Evolutionary conservation across 768 basidiomycete genomes (phyloP).

Genomic region (Daedalea quercina): DNA sequence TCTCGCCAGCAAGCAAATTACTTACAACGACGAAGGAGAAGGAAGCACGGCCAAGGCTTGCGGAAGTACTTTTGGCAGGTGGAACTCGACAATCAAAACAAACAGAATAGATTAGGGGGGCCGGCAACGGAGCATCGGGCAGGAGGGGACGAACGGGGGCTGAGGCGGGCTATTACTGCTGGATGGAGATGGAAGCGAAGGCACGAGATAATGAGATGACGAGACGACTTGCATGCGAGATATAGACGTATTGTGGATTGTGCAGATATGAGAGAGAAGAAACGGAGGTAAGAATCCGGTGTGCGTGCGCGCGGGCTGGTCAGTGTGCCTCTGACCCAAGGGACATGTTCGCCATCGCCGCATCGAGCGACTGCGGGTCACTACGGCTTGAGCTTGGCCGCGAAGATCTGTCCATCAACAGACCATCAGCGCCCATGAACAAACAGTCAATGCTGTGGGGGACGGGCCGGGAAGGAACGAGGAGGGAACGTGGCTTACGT

Average conservation of each 20-base stretch:
- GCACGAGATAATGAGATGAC: slow-evolving; percentile 1
- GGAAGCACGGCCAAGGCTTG: background rate
- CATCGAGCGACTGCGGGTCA: slow-evolving; percentile 18
- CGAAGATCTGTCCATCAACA: slow-evolving; percentile 14
- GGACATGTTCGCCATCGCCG: slow-evolving; percentile 19
- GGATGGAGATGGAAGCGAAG: background rate
- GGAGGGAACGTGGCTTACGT: slow-evolving; percentile 16
- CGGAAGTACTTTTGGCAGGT: background rate
- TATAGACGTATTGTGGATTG: background rate
- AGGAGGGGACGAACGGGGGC: background rate
- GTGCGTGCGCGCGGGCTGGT: background rate
- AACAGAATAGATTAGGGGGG: background rate
- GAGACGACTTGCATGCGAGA: background rate
- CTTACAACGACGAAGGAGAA: background rate
- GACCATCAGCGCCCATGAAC: background rate
- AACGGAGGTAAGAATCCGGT: background rate
- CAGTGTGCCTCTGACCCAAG: slow-evolving; percentile 8
- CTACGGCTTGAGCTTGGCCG: slow-evolving; percentile 27
- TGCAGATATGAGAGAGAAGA: background rate
- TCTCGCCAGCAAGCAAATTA: background rate
- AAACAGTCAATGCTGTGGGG: background rate
- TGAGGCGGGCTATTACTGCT: background rate
- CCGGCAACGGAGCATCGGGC: background rate
- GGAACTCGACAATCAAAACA: background rate
- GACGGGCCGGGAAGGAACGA: background rate